A percentile compares a stretch with the other conserved stretches of the same genome.
Conservation (phyloP, 768 basidiomycete species). For the Boletus sensibilis region DNA sequence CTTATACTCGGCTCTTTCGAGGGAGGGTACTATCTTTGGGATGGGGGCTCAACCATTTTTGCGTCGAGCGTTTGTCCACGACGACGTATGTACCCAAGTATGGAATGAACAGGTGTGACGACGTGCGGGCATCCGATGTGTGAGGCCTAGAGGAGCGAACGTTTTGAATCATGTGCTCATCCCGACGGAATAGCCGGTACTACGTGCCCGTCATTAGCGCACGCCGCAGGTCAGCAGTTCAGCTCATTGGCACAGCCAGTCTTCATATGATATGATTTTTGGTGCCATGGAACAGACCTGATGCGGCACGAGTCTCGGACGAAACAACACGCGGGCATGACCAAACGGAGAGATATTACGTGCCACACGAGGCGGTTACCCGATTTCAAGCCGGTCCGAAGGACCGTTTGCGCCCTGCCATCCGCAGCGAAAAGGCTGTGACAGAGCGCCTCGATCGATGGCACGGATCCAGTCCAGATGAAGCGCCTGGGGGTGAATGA, state of each 20-base stretch:
- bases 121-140: background rate
- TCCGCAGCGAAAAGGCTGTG: background rate
- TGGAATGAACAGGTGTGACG: slow-evolving; percentile 13
- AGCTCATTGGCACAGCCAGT: background rate
- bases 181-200: slow-evolving; percentile 1
- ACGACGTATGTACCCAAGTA: slow-evolving; percentile 19
- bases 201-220: background rate
- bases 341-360: no score
- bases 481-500: background rate
- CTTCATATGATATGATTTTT: no score
- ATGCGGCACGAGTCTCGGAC: background rate
- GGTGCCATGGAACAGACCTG: background rate
- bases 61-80: slow-evolving; percentile 6
- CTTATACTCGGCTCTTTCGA: background rate
- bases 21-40: slow-evolving; percentile 2
- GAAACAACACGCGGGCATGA: background rate
- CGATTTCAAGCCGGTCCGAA: background rate
- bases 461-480: background rate
- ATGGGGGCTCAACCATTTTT: background rate
- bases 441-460: no score
- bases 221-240: no score
- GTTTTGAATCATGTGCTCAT: background rate
- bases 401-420: background rate
- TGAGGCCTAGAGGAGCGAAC: background rate
- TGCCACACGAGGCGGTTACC: background rate